These are phyloP conservation scores for Chionographis japonica DNA, from an alignment of 106 monocot genomes.

Conservation along the genomic window DNA sequence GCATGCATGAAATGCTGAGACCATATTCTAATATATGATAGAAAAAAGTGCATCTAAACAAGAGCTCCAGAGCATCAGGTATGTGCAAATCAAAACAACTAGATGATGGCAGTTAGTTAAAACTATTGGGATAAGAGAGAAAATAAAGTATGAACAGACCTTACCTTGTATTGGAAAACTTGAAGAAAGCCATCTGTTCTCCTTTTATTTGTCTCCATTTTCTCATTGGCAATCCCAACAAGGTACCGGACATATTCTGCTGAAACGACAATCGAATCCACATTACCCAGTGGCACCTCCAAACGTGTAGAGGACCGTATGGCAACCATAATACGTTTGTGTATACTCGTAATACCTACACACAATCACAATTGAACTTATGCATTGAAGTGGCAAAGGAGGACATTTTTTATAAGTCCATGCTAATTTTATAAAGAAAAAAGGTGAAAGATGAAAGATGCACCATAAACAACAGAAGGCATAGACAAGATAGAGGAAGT, in stretches of 20 bases:
- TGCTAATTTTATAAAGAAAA: background rate
- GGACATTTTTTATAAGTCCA: background rate
- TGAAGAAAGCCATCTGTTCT: constrained; percentile 62
- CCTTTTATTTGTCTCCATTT: constrained; percentile 80
- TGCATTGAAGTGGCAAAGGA: background rate
- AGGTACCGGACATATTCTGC: constrained; percentile 70
- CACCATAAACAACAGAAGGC: background rate
- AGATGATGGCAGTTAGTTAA: too few species aligned
- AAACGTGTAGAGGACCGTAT: constrained; percentile 86
- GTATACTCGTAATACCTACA: constrained; percentile 69
- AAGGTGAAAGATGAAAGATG: too few species aligned
- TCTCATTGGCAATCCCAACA: constrained; percentile 75
- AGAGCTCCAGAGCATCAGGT: too few species aligned
- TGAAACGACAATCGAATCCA: constrained; percentile 53
- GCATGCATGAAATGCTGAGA: too few species aligned
- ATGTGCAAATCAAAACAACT: too few species aligned
- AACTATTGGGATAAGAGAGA: background rate
- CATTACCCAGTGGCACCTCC: constrained; percentile 81
- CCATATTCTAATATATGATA: too few species aligned
- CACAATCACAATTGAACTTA: background rate
- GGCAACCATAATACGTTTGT: constrained; percentile 74
- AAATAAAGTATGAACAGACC: background rate
- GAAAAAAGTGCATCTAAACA: too few species aligned
- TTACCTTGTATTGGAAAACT: constrained; percentile 41
- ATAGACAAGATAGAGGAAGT: background rate